These are phyloP conservation scores for Pythium graminicola DNA, from an alignment of 352 stramenopile genomes.

Conservation along the genomic window DNA sequence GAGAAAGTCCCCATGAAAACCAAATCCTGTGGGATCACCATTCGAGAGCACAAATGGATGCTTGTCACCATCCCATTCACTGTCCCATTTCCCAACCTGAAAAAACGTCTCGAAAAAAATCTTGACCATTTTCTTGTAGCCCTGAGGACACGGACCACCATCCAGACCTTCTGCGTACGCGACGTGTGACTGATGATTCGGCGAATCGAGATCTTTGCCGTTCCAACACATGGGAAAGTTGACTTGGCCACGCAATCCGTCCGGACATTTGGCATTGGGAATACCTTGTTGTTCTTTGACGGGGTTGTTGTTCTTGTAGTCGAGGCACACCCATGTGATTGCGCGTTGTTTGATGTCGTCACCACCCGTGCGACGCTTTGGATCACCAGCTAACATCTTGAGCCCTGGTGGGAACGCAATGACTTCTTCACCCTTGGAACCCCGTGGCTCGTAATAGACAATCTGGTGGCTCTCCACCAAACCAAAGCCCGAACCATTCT, in stretches of 20 bases:
- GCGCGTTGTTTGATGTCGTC: conserved; percentile 35
- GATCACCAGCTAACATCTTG: conserved; percentile 45
- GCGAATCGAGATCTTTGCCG: conserved; percentile 37
- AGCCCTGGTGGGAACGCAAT: conserved; percentile 37
- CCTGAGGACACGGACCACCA: conserved; percentile 29
- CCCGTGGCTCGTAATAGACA: conserved; percentile 41
- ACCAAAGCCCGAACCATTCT: conserved; percentile 46
- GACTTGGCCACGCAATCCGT: conserved; percentile 40
- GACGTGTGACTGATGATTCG: conserved; percentile 45
- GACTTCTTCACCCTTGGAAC: conserved; percentile 29
- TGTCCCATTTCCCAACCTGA: conserved; percentile 39
- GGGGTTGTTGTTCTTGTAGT: conserved; percentile 32
- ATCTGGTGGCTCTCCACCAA: conserved; percentile 48
- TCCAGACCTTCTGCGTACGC: conserved; percentile 40
- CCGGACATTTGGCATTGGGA: conserved; percentile 36
- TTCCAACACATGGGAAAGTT: conserved; percentile 59
- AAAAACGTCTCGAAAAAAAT: conserved; percentile 57
- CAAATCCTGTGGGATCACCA: conserved; percentile 37
- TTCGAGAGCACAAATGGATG: conserved; percentile 49
- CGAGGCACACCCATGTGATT: conserved; percentile 42
- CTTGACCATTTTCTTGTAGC: conserved; percentile 53
- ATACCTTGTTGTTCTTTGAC: conserved; percentile 38
- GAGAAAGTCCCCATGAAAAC: conserved; percentile 52
- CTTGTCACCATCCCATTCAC: conserved; percentile 37
- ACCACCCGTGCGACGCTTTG: conserved; percentile 25